Conservation (phyloP, 2,329 filamentous ascomycete species). For the Colletotrichum abscissum region DNA sequence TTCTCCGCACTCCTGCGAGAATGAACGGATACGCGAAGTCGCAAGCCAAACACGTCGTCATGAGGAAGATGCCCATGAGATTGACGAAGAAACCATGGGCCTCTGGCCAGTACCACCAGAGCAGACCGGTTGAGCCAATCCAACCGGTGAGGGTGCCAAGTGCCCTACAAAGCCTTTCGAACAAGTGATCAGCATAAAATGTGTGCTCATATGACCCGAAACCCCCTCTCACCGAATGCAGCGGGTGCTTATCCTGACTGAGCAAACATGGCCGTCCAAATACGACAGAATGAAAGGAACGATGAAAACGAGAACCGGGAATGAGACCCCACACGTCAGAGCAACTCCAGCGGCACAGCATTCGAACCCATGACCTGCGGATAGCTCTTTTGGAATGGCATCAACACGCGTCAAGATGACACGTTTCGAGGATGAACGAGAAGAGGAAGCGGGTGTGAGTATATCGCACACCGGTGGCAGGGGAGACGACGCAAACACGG, state of each 20-base stretch:
- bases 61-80: neutral
- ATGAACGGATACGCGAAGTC: neutral
- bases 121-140: slow-evolving; percentile 47
- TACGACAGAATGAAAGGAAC: neutral
- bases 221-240: neutral
- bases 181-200: slow-evolving; percentile 13
- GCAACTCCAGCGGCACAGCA: neutral
- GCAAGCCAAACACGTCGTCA: neutral
- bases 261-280: neutral
- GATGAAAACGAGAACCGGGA: neutral
- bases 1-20: neutral
- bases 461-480: neutral
- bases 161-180: slow-evolving; percentile 54
- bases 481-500: neutral
- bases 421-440: neutral
- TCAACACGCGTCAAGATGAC: neutral
- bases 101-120: slow-evolving; percentile 60
- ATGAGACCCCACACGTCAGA: neutral
- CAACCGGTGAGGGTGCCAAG: slow-evolving; percentile 56
- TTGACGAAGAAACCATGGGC: neutral
- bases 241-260: neutral
- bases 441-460: neutral
- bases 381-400: neutral
- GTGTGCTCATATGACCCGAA: neutral
- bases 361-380: neutral